A percentile compares a stretch with the other conserved stretches of the same genome.
Conservation (phyloP, 169 alveolate genomes). For the Cryptosporidium canis region DNA sequence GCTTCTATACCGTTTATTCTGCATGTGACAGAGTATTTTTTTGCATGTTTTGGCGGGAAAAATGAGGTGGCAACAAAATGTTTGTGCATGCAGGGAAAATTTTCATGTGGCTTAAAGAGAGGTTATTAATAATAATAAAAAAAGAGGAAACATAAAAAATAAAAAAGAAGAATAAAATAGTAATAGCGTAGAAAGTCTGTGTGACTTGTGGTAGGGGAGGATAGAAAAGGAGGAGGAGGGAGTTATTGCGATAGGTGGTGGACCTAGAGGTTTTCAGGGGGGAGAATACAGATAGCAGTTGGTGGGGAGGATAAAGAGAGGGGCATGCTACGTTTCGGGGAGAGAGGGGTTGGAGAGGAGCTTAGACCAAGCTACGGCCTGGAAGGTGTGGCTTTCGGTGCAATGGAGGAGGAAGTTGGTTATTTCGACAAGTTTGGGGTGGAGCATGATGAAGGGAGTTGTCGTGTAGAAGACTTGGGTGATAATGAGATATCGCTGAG, state of each 20-base stretch:
- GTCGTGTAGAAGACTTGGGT: not conserved
- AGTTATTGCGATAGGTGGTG: too few species aligned
- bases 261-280: too few species aligned
- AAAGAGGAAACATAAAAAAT: not conserved
- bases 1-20: not conserved
- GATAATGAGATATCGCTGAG: not conserved
- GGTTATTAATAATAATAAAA: not conserved
- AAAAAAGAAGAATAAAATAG: not conserved
- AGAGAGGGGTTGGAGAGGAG: not conserved
- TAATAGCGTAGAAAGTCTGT: not conserved
- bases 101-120: conserved; percentile 2
- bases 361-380: too few species aligned
- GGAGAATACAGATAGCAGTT: too few species aligned
- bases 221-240: not conserved
- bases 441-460: not conserved
- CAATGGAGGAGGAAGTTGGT: not conserved
- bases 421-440: not conserved
- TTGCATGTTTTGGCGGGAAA: conserved; percentile 8
- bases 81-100: conserved; percentile 11
- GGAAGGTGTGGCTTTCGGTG: too few species aligned
- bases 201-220: not conserved
- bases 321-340: too few species aligned
- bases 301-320: too few species aligned
- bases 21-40: not conserved
- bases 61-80: not conserved